Evolutionary conservation across 169 alveolate species (phyloP).

Genomic region (Plasmodium inui): DNA sequence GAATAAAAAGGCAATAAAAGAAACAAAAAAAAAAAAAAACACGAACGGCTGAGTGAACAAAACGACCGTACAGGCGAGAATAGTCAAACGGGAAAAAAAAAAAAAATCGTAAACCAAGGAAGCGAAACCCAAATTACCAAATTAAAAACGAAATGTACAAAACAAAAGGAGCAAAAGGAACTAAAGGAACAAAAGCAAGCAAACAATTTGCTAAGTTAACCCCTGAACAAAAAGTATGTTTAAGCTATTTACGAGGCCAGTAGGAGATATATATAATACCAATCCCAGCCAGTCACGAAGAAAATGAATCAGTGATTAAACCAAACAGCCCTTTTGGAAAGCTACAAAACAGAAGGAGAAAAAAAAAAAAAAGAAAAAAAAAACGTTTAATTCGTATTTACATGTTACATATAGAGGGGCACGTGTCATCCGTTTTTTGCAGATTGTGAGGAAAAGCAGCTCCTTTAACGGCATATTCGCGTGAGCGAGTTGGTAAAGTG

Average conservation of each 20-base stretch:
- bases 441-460: neutral
- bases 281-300: neutral
- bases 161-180: neutral
- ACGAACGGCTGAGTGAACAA: neutral
- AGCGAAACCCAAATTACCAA: neutral
- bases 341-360: neutral
- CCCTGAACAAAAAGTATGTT: neutral
- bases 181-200: neutral
- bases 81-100: neutral
- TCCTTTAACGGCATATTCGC: neutral
- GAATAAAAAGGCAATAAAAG: neutral
- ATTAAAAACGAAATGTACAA: neutral
- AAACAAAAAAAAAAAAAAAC: neutral
- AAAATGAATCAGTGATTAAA: neutral
- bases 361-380: neutral
- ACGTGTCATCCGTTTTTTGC: neutral
- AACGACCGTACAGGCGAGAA: neutral
- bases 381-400: neutral
- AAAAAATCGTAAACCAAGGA: neutral
- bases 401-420: neutral
- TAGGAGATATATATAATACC: neutral
- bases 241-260: neutral
- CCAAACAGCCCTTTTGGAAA: neutral
- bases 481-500: neutral
- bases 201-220: neutral